Base-by-base conservation (phyloP, 192 early-diverging fungal genomes). In the Gonapodya prolifera region DNA sequence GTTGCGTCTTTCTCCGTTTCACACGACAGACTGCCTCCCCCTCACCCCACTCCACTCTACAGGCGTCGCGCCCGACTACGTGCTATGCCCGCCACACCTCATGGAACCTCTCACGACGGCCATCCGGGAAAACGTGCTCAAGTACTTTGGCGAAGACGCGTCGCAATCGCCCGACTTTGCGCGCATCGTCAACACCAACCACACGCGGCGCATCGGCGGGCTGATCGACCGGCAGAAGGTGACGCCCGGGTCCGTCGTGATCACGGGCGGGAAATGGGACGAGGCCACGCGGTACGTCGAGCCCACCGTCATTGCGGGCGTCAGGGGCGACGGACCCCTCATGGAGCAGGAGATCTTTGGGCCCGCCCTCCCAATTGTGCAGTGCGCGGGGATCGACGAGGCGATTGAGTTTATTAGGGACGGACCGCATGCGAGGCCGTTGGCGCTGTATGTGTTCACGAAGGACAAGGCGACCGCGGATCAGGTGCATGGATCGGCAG, bases 41-140 rank as follows among this genome's bases (percentile, higher is more conserved):
- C n/a, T n/a, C n/a, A n/a, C n/a, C n/a, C n/a, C n/a, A n/a, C n/a
- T n/a, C n/a, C n/a, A n/a, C n/a, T n/a, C n/a, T n/a, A n/a, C n/a
- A 0, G 96, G 95, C 79, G 86, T 97, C 75, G 89, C 90, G 33
- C 93, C 93, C 34, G 96, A 98, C 80, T 95, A 96, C 77, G 79
- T 96, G 8, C 80, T 96, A 45, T 86, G 91, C 36, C 86, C 89
- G 35, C 82, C 84, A 34, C 86, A 87, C 30, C 78, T 87, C 28
- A 85, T 88, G 70, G 84, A 85, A 74, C 74, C 78, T 34, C 86
- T 98, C 76, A 76, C 91, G 34, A 85, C 74, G 0, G 89, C 86
- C 30, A 75, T 94, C 77, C 80, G 80, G 31, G 82, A 85, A 13
- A 78, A 81, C 0, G 35, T 88, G 0, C 33, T 77, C 1, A 81